Evolutionary conservation across 2,329 filamentous ascomycete species (phyloP).

Genomic region (Scortechinia acanthostroma): DNA sequence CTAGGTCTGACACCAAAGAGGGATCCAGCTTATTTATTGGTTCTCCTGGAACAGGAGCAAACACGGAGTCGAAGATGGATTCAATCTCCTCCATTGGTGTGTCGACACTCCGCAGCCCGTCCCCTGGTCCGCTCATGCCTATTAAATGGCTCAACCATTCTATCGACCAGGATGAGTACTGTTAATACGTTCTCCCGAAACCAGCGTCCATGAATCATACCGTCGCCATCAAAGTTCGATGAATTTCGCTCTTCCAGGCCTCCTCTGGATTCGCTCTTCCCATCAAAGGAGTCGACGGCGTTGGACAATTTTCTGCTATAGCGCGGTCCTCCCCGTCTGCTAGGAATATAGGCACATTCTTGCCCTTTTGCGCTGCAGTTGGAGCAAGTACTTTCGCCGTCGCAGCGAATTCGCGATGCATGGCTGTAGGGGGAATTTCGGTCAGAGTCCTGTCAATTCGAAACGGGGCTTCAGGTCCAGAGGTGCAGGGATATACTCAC

Average conservation of each 20-base stretch:
- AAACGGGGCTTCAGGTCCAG: slow-evolving; percentile 8
- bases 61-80: slow-evolving; percentile 35
- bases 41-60: slow-evolving; percentile 13
- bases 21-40: slow-evolving; percentile 7
- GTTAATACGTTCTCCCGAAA: no score
- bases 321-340: slow-evolving; percentile 31
- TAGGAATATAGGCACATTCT: slow-evolving; percentile 32
- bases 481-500: slow-evolving; percentile 24
- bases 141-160: slow-evolving; percentile 17
- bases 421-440: slow-evolving; percentile 19
- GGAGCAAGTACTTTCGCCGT: slow-evolving; percentile 31
- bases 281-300: slow-evolving; percentile 5
- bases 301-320: slow-evolving; percentile 13
- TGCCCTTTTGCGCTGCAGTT: slow-evolving; percentile 29
- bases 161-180: no score
- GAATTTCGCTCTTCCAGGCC: no score
- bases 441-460: slow-evolving; percentile 2
- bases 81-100: slow-evolving; percentile 36
- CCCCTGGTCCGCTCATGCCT: slow-evolving; percentile 35
- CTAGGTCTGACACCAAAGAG: slow-evolving; percentile 3
- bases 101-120: slow-evolving; percentile 34
- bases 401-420: slow-evolving; percentile 34
- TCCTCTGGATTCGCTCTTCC: neutral
- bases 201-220: slow-evolving; percentile 5
- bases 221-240: neutral